These are phyloP conservation scores for Trypanosoma theileri DNA, from an alignment of 208 protist species.

Conservation along the genomic window DNA sequence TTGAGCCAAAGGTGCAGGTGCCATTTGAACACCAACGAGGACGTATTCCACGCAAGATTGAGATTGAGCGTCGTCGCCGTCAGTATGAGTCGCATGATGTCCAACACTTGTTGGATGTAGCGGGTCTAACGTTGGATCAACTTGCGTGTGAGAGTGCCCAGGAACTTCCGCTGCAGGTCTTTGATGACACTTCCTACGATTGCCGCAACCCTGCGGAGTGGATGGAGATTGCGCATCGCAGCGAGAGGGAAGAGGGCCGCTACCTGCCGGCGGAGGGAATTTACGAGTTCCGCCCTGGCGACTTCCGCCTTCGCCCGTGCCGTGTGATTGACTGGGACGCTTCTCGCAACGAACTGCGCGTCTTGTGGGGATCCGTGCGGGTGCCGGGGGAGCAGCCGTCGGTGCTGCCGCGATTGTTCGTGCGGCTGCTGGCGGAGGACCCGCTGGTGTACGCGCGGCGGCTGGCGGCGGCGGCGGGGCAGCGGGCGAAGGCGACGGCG, in stretches of 20 bases:
- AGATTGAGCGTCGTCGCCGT: conserved; percentile 94
- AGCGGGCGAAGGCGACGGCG: conserved; percentile 83
- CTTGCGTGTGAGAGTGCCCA: conserved; percentile 61
- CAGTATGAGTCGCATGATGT: conserved; percentile 88
- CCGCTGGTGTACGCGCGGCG: conserved; percentile 88
- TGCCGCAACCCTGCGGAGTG: conserved; percentile 88
- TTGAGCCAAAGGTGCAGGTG: conserved; percentile 97
- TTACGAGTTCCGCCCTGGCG: conserved; percentile 34
- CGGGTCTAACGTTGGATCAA: conserved; percentile 64
- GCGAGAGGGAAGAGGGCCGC: conserved; percentile 36
- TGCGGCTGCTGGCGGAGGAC: conserved; percentile 89
- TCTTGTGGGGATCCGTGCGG: conserved; percentile 62
- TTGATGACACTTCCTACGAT: conserved; percentile 97
- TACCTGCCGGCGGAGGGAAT: conserved; percentile 88
- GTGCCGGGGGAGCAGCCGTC: conserved; percentile 19
- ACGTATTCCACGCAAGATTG: conserved; percentile 91
- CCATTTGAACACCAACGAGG: conserved; percentile 89
- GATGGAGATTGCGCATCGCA: conserved; percentile 80
- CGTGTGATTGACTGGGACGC: conserved; percentile 82
- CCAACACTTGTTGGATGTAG: conserved; percentile 69
- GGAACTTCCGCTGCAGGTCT: conserved; percentile 90
- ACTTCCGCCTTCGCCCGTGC: conserved; percentile 73
- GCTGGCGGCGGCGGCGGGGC: conserved; percentile 72
- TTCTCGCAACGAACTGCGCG: conserved; percentile 60
- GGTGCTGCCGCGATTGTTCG: conserved; percentile 81